Conservation (phyloP, 2,329 filamentous ascomycete genomes). For the Elsinoe australis region DNA sequence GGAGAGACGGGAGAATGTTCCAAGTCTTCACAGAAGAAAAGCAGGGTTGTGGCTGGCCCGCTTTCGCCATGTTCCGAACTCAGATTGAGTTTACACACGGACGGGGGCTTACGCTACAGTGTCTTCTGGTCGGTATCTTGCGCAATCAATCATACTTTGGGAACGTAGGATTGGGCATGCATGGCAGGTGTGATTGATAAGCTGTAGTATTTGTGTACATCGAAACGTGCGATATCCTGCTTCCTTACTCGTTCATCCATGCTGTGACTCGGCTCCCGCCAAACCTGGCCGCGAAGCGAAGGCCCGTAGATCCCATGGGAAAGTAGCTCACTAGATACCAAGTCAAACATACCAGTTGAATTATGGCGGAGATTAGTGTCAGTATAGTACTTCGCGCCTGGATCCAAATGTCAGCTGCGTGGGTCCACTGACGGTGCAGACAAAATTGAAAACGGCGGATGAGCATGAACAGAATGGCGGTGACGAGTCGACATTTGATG, state of each 20-base stretch:
- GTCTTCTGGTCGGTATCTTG: too few species aligned
- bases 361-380: constrained; percentile 73
- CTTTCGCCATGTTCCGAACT: constrained; percentile 3
- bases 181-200: too few species aligned
- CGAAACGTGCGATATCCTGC: too few species aligned
- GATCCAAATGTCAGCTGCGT: constrained; percentile 7
- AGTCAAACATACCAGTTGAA: constrained; percentile 72
- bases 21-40: too few species aligned
- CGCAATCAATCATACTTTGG: too few species aligned
- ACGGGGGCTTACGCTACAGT: too few species aligned
- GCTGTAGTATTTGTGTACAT: too few species aligned
- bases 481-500: too few species aligned
- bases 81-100: background rate
- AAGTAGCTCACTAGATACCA: constrained; percentile 99
- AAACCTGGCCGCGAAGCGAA: constrained; percentile 79
- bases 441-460: too few species aligned
- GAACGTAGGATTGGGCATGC: too few species aligned
- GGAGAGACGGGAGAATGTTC: too few species aligned
- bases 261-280: constrained; percentile 75
- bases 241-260: constrained; percentile 82
- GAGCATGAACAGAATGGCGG: too few species aligned
- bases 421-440: background rate
- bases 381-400: constrained; percentile 78
- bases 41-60: background rate
- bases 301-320: constrained; percentile 84